These are phyloP conservation scores for Xenosphaeropsis pyriputrescens DNA, from an alignment of 2,329 filamentous ascomycete genomes.

Conservation along the genomic window DNA sequence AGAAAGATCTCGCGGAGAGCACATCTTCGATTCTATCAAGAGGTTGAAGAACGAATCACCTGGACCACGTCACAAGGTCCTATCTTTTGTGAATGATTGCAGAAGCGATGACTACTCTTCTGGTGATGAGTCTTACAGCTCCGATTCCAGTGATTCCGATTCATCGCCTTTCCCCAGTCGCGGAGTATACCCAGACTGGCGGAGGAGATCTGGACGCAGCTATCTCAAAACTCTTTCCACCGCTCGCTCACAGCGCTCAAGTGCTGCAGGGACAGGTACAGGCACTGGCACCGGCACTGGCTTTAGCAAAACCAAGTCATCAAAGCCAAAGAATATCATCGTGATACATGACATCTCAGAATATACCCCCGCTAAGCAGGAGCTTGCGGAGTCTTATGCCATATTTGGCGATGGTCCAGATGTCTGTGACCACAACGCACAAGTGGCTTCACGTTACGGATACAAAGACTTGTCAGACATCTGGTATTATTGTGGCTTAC, in stretches of 20 bases:
- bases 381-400: slow-evolving; percentile 64
- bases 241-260: slow-evolving; percentile 17
- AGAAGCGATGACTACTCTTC: slow-evolving; percentile 21
- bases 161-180: slow-evolving; percentile 13
- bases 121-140: slow-evolving; percentile 16
- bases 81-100: slow-evolving; percentile 17
- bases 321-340: slow-evolving; percentile 50
- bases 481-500: slow-evolving; percentile 68
- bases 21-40: slow-evolving; percentile 49
- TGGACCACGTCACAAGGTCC: slow-evolving; percentile 22
- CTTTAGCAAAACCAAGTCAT: slow-evolving; percentile 10
- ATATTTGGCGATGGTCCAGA: slow-evolving; percentile 73
- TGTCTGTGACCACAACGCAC: slow-evolving; percentile 74
- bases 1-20: slow-evolving; percentile 28
- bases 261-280: slow-evolving; percentile 34
- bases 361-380: slow-evolving; percentile 63
- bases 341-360: slow-evolving; percentile 57
- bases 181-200: slow-evolving; percentile 12
- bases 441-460: slow-evolving; percentile 57
- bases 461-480: slow-evolving; percentile 61
- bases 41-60: slow-evolving; percentile 36
- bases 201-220: slow-evolving; percentile 9
- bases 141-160: slow-evolving; percentile 19
- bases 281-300: slow-evolving; percentile 33
- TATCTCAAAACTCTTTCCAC: slow-evolving; percentile 15